Conservation (phyloP, 805 yeast genomes). For the Candida patagonica region DNA sequence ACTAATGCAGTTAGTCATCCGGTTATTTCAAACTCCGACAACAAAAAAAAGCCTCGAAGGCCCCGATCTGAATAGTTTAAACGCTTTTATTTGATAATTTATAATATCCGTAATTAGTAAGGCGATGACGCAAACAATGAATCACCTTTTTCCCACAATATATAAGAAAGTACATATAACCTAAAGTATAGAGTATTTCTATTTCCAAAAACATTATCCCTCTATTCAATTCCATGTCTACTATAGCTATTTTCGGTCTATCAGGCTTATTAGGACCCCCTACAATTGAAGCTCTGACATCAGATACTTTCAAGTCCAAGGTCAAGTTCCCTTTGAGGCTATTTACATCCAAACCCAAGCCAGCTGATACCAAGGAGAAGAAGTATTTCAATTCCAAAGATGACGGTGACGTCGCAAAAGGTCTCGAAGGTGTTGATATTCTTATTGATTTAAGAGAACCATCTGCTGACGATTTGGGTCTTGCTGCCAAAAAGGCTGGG, state of each 20-base stretch:
- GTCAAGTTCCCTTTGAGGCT: neutral
- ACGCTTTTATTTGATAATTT: too few relatives aligned
- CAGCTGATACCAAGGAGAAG: neutral
- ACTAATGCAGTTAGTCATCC: too few relatives aligned
- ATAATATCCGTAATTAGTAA: too few relatives aligned
- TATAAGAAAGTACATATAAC: too few relatives aligned
- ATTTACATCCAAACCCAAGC: neutral
- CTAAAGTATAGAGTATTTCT: too few relatives aligned
- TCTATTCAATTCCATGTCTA: too few relatives aligned
- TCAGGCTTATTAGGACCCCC: neutral
- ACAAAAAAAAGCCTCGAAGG: too few relatives aligned
- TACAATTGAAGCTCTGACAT: neutral
- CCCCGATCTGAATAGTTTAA: too few relatives aligned
- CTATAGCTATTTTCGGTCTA: slow-evolving; percentile 5
- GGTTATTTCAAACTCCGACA: too few relatives aligned
- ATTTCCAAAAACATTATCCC: too few relatives aligned
- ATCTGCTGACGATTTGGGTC: slow-evolving; percentile 12
- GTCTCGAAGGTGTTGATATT: slow-evolving; percentile 41
- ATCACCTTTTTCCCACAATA: too few relatives aligned
- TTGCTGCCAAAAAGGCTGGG: slow-evolving; percentile 30
- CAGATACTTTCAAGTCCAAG: neutral
- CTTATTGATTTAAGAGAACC: slow-evolving; percentile 34
- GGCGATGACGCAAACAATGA: too few relatives aligned
- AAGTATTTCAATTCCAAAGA: neutral
- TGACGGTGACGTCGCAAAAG: slow-evolving; percentile 9